Conservation (phyloP, 148 eudicot species). For the Rhododendron ovatum region DNA sequence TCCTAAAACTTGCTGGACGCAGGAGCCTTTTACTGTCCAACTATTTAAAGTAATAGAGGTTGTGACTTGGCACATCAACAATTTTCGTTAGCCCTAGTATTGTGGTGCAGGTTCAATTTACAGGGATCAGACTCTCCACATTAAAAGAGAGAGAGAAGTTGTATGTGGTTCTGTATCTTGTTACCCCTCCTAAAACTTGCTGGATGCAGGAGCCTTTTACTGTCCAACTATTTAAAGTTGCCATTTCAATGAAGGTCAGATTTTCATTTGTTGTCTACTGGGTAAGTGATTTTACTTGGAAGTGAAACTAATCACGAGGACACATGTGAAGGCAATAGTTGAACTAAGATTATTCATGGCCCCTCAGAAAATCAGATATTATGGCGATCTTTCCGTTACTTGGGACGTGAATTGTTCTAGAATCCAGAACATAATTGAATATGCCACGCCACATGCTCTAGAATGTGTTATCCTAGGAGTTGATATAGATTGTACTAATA, state of each 20-base stretch:
- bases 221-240: background rate
- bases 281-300: background rate
- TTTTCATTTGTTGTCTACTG: background rate
- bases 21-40: background rate
- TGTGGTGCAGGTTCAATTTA: background rate
- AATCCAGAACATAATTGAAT: background rate
- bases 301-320: background rate
- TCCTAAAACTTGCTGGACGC: background rate
- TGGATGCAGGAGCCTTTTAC: background rate
- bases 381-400: background rate
- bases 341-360: background rate
- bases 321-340: background rate
- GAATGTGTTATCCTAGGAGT: background rate
- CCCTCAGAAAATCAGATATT: background rate
- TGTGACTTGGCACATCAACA: background rate
- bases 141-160: background rate
- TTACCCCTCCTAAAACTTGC: background rate
- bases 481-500: background rate
- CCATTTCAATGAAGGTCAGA: background rate
- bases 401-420: background rate
- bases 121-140: background rate
- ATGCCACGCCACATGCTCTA: background rate
- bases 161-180: background rate
- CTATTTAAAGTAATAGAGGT: background rate
- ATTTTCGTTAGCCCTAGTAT: background rate